Percentiles rank a stretch among this genome's conserved stretches.
phyloP scores from a whole-genome alignment of 2,329 filamentous ascomycete species.

The Aspergillus pseudoviridinutans region DNA sequence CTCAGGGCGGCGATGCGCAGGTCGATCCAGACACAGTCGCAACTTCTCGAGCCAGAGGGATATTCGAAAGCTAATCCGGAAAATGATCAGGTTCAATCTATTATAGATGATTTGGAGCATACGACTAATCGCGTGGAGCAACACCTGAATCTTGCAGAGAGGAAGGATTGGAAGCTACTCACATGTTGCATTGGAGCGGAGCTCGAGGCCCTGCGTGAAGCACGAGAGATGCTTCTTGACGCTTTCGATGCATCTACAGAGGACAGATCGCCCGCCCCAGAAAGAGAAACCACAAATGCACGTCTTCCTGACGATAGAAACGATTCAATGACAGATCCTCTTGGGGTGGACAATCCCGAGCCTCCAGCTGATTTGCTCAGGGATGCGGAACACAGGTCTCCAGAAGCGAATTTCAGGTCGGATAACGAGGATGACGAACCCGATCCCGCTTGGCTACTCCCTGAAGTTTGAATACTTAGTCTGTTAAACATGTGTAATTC shows the following conservation, averaged over 20 bases:
- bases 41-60: conserved; percentile 11
- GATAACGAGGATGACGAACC: conserved; percentile 43
- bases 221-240: conserved; percentile 32
- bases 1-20: conserved; percentile 31
- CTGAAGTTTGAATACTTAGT: conserved; percentile 15
- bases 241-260: conserved; percentile 27
- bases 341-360: conserved; percentile 29
- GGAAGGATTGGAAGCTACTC: conserved; percentile 57
- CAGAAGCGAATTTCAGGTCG: conserved; percentile 21
- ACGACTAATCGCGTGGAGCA: conserved; percentile 46
- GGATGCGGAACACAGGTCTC: conserved; percentile 22
- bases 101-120: conserved; percentile 45
- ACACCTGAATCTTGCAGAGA: conserved; percentile 49
- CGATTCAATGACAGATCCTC: conserved; percentile 13
- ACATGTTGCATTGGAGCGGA: conserved; percentile 61
- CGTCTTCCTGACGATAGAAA: conserved; percentile 2
- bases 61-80: conserved; percentile 14
- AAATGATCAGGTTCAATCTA: conserved; percentile 22
- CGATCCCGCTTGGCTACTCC: conserved; percentile 42
- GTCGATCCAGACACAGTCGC: conserved; percentile 23
- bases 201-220: conserved; percentile 51
- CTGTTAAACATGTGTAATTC: neutral
- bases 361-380: conserved; percentile 35
- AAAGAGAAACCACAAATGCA: conserved; percentile 2
- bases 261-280: conserved; percentile 10